A percentile compares a stretch with the other conserved stretches of the same genome.
Evolutionary conservation across 352 stramenopile genomes (phyloP).

Genomic region (Nothophytophthora sp.): DNA sequence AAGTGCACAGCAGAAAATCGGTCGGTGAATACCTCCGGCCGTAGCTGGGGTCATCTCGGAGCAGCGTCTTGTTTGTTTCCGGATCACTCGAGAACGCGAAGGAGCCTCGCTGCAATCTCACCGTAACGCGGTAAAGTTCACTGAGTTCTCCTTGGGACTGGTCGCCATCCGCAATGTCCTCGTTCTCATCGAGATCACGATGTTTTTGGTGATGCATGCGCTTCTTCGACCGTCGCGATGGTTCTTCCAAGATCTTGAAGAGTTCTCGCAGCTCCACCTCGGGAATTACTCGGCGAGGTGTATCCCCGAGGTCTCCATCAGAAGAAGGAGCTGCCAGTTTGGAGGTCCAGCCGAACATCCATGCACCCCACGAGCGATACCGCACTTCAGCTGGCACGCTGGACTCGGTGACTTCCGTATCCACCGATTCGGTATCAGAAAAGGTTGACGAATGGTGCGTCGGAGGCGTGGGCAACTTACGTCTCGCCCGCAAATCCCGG

Average conservation of each 20-base stretch:
- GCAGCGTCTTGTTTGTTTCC: constrained; percentile 64
- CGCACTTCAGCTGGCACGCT: constrained; percentile 71
- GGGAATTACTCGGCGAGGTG: constrained; percentile 53
- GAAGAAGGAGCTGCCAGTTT: constrained; percentile 47
- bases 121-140: constrained; percentile 72
- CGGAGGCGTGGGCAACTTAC: constrained; percentile 31
- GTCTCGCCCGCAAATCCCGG: constrained; percentile 16
- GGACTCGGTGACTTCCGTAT: constrained; percentile 72
- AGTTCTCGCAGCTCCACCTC: constrained; percentile 84
- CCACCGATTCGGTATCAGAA: constrained; percentile 81
- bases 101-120: constrained; percentile 73
- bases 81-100: constrained; percentile 76
- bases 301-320: constrained; percentile 23
- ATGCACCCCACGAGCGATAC: constrained; percentile 81
- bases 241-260: constrained; percentile 88
- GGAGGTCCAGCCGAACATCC: constrained; percentile 88
- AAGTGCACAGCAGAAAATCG: constrained; percentile 78
- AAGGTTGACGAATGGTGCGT: constrained; percentile 47
- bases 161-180: constrained; percentile 33
- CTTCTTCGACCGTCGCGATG: constrained; percentile 65
- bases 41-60: constrained; percentile 66
- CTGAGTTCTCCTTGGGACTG: constrained; percentile 34
- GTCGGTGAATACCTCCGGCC: constrained; percentile 67
- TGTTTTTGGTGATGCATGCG: constrained; percentile 36
- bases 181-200: constrained; percentile 19